Evolutionary conservation across 2,329 filamentous ascomycete genomes (phyloP), one percentile per base, ranked within the genome.

Genomic region (Rhinocladiella similis): DNA sequence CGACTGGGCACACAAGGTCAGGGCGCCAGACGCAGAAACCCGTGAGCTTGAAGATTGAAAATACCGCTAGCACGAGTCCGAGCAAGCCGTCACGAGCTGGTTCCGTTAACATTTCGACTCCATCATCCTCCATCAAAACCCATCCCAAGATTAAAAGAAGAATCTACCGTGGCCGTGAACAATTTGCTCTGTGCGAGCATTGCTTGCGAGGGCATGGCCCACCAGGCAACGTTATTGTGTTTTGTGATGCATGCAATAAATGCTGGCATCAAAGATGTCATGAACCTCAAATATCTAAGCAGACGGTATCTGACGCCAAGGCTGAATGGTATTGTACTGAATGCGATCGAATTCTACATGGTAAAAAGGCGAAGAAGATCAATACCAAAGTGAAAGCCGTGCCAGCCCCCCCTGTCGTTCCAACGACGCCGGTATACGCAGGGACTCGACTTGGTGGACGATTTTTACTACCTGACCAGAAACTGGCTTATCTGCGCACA

Each of bases 201-300:
- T 95, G 90, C 72, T 81, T 85, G 51, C 80, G 90, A 62, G 85
- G 88, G 9, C 82, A 88, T 62, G 90, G 87, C 66, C 86, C 88
- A 2, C 70, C 77, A n/a, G 84, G 77, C 64, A 94, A 94, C 73
- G 83, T 86, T 73, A 92, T 95, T 68, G 89, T 94, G 2, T 91
- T 92, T 71, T 95, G 90, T 74, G 89, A 93, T 72, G 85, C 85
- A 14, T 95, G 90, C 75, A 89, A 90, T 69, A 79, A 80, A 27
- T 83, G 86, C 41, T 95, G 90, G 82, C 90, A 95, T 71, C 89
- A 91, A 69, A 83, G 84, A 66, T 95, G 90, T 67, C 90, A 95
- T 70, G 82, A 89, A 56, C 90, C 90, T 1, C 81, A 82, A 7
- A 89, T 95, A 58, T 79, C 81, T n/a, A 82, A 87, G 59, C 83